A percentile compares a stretch with the other conserved stretches of the same genome.
Conservation (phyloP, 345 rosid genomes). For the Murraya paniculata region DNA sequence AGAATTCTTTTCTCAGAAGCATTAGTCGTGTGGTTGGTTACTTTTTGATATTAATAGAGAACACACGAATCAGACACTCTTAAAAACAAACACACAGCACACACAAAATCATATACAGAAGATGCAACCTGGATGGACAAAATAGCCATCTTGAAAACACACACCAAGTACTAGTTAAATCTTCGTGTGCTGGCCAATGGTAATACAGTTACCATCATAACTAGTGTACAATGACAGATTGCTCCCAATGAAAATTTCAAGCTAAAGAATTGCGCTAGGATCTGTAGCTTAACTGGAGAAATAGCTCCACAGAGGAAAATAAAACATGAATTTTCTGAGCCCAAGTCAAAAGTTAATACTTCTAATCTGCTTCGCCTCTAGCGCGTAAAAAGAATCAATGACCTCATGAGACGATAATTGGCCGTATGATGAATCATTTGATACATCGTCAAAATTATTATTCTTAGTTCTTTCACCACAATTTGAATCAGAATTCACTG, state of each 20-base stretch:
- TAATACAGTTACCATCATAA: neutral
- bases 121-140: neutral
- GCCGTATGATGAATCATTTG: slow-evolving; percentile 2
- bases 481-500: neutral
- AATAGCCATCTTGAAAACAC: neutral
- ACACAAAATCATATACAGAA: neutral
- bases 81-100: fast-evolving
- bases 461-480: slow-evolving; percentile 10
- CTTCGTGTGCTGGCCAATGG: neutral
- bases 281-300: neutral
- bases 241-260: neutral
- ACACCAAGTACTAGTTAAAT: neutral
- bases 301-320: neutral
- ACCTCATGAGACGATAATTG: slow-evolving; percentile 22
- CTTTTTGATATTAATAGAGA: too few species aligned
- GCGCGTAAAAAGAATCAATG: slow-evolving; percentile 22
- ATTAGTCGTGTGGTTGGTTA: too few species aligned
- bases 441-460: neutral
- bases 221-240: neutral
- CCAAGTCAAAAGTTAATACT: slow-evolving; percentile 14
- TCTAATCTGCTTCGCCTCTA: slow-evolving; percentile 21
- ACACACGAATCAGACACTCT: too few species aligned
- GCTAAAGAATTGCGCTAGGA: neutral
- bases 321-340: neutral
- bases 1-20: neutral